Base-by-base conservation (phyloP, 768 basidiomycete genomes). In the Tricholoma terreum region DNA sequence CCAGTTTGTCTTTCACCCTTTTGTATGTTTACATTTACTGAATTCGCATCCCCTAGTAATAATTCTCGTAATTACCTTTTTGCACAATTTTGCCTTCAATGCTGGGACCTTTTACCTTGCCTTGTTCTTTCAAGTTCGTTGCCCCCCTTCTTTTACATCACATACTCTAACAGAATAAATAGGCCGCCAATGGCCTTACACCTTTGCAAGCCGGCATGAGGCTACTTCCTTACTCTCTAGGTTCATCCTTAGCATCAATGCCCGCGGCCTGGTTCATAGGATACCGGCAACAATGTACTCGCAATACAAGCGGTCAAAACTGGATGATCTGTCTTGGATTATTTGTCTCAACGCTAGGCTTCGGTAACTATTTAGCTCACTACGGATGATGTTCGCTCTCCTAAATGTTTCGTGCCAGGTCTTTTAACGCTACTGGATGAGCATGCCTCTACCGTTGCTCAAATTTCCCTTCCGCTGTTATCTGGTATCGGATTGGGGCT, bases 81-180 rank as follows among this genome's bases (percentile, higher is more conserved):
- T 93, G 54, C 92, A 93, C 69, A 91, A 90, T 66, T 80, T 92
- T 60, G 85, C 84, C 14, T 94, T 92, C 71, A 92, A 83, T 61
- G 83, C 91, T 31, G 91, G 89, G 50, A 93, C 91, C 5, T 94
- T 89, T 73, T 94, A 91, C 72, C 82, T 94, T 46, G 89, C 90
- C 0, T 70, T 93, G 21, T 93, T 84, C 69, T 92, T 83, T 71
- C 91, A 94, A 80, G 91, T 89, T 50, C 42, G 49, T 55, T 11
- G 40, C 52, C 58, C 52, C 58, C 11, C 58, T 57, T n/a, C 45
- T 59, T 33, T 50, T 55, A 58, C 61, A 12, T 52, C 21, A 40
- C 36, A 57, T 43, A 27, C 50, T 50, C 46, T 60, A 11, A 49
- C 14, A 4, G 15, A 35, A 31, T 31, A 34, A 52, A 50, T 63